phyloP scores from a whole-genome alignment of 2,329 filamentous ascomycete genomes.

The Fusarium udum region DNA sequence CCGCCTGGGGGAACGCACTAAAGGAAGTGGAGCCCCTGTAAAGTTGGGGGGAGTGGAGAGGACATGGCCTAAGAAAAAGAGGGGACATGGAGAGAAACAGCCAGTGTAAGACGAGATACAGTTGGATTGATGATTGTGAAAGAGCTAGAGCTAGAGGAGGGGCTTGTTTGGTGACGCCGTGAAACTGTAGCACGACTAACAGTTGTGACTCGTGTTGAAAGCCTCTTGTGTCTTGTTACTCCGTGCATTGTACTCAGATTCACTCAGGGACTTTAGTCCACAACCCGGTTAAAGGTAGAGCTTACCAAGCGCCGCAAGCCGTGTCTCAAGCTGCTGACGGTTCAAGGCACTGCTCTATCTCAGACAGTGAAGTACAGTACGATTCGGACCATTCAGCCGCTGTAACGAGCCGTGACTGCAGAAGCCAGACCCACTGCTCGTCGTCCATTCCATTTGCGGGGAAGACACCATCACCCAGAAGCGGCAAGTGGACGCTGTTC shows the following conservation, averaged over 20 bases:
- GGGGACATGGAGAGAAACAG: slow-evolving; percentile 6
- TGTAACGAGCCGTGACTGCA: slow-evolving; percentile 20
- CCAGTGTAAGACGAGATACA: slow-evolving; percentile 12
- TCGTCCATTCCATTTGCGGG: slow-evolving; percentile 35
- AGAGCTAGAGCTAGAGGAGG: slow-evolving; percentile 11
- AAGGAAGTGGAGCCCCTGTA: slow-evolving; percentile 25
- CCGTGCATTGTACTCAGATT: neutral
- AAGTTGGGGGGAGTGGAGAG: slow-evolving; percentile 31
- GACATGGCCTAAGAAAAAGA: slow-evolving; percentile 26
- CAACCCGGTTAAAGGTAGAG: neutral
- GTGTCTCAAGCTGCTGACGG: neutral
- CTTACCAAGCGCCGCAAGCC: slow-evolving; percentile 15
- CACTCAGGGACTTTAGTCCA: neutral
- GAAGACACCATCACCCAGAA: slow-evolving; percentile 24
- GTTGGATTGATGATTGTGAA: slow-evolving; percentile 1
- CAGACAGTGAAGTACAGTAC: neutral
- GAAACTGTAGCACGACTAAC: slow-evolving; percentile 20
- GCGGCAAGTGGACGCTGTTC: slow-evolving; percentile 30
- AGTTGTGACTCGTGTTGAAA: slow-evolving; percentile 21
- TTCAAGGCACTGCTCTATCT: neutral
- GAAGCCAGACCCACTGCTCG: slow-evolving; percentile 1
- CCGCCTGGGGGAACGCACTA: slow-evolving; percentile 13
- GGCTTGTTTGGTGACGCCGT: slow-evolving; percentile 31
- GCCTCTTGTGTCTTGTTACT: slow-evolving; percentile 12
- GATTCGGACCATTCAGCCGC: slow-evolving; percentile 3